A percentile compares a stretch with the other conserved stretches of the same genome.
Conservation (phyloP, 2,329 filamentous ascomycete species). For the Curvularia lunata region DNA sequence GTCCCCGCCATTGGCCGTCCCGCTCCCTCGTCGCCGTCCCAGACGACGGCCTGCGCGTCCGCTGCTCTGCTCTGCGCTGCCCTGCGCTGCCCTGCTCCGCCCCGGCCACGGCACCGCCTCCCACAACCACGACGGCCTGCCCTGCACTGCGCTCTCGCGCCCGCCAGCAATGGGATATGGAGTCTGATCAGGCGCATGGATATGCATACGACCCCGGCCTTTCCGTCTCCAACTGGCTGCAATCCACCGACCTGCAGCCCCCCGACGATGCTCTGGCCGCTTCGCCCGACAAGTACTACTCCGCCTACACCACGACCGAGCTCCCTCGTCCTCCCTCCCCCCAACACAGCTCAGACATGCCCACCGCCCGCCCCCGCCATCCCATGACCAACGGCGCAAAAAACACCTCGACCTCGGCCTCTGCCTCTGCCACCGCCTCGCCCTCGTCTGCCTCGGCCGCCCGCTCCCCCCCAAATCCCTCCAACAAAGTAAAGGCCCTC, state of each 20-base stretch:
- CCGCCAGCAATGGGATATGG: slow-evolving; percentile 24
- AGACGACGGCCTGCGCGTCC: not conserved
- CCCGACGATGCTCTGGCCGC: slow-evolving; percentile 29
- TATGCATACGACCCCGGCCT: slow-evolving; percentile 22
- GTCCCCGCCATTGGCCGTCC: slow-evolving; percentile 11
- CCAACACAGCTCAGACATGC: slow-evolving; percentile 24
- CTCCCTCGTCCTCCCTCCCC: slow-evolving; percentile 16
- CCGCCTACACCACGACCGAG: slow-evolving; percentile 27
- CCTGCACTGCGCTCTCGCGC: slow-evolving; percentile 18
- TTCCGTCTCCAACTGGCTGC: slow-evolving; percentile 37
- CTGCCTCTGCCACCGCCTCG: slow-evolving; percentile 41
- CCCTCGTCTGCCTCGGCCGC: slow-evolving; percentile 35
- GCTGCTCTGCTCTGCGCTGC: slow-evolving; percentile 10
- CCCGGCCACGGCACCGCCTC: slow-evolving; percentile 15
- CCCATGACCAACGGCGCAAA: slow-evolving; percentile 38
- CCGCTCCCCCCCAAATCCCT: slow-evolving; percentile 27
- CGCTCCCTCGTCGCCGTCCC: not conserved
- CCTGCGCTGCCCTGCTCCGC: not conserved
- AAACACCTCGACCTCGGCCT: slow-evolving; percentile 33
- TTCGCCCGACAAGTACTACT: slow-evolving; percentile 40
- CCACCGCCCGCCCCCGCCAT: slow-evolving; percentile 34
- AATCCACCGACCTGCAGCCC: slow-evolving; percentile 37
- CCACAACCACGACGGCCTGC: slow-evolving; percentile 17
- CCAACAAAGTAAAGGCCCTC: slow-evolving; percentile 47
- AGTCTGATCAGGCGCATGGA: slow-evolving; percentile 20